Conservation (phyloP, 768 basidiomycete species). For the Hericium coralloides region DNA sequence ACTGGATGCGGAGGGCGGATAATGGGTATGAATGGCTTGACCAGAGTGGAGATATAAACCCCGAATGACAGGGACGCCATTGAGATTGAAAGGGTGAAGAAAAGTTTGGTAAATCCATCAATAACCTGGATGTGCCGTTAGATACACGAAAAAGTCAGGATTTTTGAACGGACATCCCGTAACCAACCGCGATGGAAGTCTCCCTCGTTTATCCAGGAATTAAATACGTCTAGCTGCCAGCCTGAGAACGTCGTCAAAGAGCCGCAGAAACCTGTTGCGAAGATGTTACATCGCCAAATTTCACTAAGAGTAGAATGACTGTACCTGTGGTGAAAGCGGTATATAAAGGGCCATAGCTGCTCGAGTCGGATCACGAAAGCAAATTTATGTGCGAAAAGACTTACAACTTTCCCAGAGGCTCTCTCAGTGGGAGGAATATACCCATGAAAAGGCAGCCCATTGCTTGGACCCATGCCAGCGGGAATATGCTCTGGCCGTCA, state of each 20-base stretch:
- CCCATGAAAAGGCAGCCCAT: slow-evolving; percentile 93
- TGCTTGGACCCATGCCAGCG: slow-evolving; percentile 78
- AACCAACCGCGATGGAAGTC: slow-evolving; percentile 53
- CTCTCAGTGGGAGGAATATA: slow-evolving; percentile 57
- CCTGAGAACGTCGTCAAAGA: slow-evolving; percentile 94
- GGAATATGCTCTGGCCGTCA: slow-evolving; percentile 67
- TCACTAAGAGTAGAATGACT: slow-evolving; percentile 7
- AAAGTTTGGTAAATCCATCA: slow-evolving; percentile 74
- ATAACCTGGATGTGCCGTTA: slow-evolving; percentile 48
- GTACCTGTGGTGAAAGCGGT: slow-evolving; percentile 81
- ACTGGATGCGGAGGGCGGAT: slow-evolving; percentile 32
- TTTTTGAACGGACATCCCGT: slow-evolving; percentile 46
- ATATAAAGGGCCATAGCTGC: slow-evolving; percentile 82
- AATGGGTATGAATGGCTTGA: slow-evolving; percentile 33
- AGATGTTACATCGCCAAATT: not conserved
- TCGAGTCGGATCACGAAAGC: not conserved
- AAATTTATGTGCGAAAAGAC: slow-evolving; percentile 21
- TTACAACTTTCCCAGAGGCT: slow-evolving; percentile 67
- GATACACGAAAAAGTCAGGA: not conserved
- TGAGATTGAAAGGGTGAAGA: slow-evolving; percentile 71
- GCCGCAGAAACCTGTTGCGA: slow-evolving; percentile 74
- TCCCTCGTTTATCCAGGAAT: slow-evolving; percentile 70
- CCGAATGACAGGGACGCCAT: slow-evolving; percentile 77
- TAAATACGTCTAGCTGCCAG: slow-evolving; percentile 87
- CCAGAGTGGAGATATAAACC: slow-evolving; percentile 41